Conservation (phyloP, 2,329 filamentous ascomycete species). For the Trichoderma arundinaceum region DNA sequence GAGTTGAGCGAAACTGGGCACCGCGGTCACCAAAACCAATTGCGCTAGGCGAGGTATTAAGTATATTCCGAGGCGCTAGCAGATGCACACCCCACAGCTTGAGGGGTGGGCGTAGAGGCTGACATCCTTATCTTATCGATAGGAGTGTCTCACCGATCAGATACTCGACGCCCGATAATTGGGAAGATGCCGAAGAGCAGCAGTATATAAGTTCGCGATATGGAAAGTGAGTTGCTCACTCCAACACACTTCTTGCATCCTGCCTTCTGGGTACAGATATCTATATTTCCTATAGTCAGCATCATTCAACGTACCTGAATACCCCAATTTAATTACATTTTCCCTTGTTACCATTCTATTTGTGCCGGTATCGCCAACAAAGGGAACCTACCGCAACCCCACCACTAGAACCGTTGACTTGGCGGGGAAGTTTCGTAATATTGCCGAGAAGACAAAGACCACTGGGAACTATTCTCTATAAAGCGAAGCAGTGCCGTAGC, state of each 20-base stretch:
- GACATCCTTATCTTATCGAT: constrained; percentile 35
- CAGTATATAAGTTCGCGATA: not conserved
- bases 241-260: not conserved
- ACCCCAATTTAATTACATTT: not conserved
- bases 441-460: constrained; percentile 9
- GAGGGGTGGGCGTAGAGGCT: constrained; percentile 29
- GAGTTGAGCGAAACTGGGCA: constrained; percentile 48
- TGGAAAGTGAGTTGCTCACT: not conserved
- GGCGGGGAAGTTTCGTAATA: constrained; percentile 23
- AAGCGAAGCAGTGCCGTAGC: not conserved
- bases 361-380: not conserved
- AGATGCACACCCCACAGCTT: not conserved
- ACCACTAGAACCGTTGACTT: not conserved
- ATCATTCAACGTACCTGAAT: no score
- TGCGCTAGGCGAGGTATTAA: constrained; percentile 49
- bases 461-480: not conserved
- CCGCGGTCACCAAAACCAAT: constrained; percentile 49
- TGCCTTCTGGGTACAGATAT: not conserved
- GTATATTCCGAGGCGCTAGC: constrained; percentile 43
- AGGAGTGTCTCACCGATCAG: not conserved
- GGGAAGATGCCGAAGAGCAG: not conserved
- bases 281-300: not conserved
- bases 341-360: not conserved
- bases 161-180: no score
- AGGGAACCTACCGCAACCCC: constrained; percentile 4